Evolutionary conservation across 768 basidiomycete genomes (phyloP).

Genomic region (Sporobolomyces phaffii): DNA sequence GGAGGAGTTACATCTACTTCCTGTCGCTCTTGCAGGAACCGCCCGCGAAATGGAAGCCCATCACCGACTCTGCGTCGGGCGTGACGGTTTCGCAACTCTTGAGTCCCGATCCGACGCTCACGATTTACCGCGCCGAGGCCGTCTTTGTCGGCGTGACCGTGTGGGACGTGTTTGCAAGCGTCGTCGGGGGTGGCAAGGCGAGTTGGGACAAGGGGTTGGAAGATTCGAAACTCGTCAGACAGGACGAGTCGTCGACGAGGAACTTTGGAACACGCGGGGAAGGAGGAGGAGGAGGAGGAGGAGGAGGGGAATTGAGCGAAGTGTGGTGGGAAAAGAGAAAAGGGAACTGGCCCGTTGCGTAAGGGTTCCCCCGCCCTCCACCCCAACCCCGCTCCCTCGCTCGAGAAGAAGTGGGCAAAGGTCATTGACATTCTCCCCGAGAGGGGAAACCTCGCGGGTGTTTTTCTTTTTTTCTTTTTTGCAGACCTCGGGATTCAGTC

Average conservation of each 20-base stretch:
- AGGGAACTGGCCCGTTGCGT: constrained; percentile 90
- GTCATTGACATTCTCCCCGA: no score
- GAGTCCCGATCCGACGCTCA: constrained; percentile 91
- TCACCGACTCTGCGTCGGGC: constrained; percentile 64
- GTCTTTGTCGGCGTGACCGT: constrained; percentile 92
- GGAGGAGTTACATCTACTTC: constrained; percentile 95
- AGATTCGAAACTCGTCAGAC: constrained; percentile 74
- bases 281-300: constrained; percentile 68
- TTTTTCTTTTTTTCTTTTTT: not conserved
- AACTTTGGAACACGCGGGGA: no score
- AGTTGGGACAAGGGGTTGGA: constrained; percentile 83
- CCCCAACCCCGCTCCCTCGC: no score
- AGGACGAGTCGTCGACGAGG: constrained; percentile 46
- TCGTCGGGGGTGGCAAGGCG: constrained; percentile 76
- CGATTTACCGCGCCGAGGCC: constrained; percentile 92
- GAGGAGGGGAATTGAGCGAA: constrained; percentile 54
- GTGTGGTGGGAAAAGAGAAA: constrained; percentile 51
- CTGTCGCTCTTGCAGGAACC: constrained; percentile 94
- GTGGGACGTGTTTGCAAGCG: constrained; percentile 86
- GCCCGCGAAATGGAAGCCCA: constrained; percentile 86
- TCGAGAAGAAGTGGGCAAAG: no score
- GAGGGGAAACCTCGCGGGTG: no score
- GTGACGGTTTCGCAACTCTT: constrained; percentile 92
- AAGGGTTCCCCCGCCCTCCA: constrained; percentile 44
- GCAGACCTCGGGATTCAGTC: constrained; percentile 80